Conservation (phyloP, 768 basidiomycete species). For the Russula compacta region DNA sequence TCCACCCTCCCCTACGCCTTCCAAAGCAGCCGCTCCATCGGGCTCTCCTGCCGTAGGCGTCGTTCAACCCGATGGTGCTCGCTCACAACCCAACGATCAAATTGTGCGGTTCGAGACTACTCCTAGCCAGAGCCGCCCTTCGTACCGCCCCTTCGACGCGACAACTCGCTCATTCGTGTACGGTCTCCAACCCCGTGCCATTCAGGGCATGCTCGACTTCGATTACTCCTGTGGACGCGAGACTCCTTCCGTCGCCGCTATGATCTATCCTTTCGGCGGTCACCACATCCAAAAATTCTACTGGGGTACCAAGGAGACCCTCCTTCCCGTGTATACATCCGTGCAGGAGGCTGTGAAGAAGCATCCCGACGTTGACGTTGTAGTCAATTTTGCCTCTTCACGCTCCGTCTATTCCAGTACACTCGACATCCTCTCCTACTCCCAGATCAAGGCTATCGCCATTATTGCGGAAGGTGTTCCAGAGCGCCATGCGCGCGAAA, state of each 20-base stretch:
- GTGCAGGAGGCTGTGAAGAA: constrained; percentile 87
- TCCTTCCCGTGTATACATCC: constrained; percentile 93
- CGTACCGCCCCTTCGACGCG: constrained; percentile 88
- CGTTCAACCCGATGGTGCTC: constrained; percentile 70
- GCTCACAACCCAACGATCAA: constrained; percentile 78
- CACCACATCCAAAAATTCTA: constrained; percentile 99
- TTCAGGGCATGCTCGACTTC: constrained; percentile 98
- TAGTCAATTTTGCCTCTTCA: constrained; percentile 95
- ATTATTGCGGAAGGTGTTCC: constrained; percentile 99
- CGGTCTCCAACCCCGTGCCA: constrained; percentile 97
- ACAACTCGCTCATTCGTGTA: constrained; percentile 95
- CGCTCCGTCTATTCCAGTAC: constrained; percentile 94
- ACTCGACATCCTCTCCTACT: constrained; percentile 75
- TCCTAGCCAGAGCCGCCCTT: constrained; percentile 45
- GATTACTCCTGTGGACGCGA: constrained; percentile 95
- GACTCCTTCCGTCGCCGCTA: constrained; percentile 90
- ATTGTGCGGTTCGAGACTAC: constrained; percentile 78
- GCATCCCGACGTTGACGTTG: constrained; percentile 93
- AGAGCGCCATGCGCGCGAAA: constrained; percentile 93
- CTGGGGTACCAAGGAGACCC: constrained; percentile 99
- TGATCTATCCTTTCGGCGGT: constrained; percentile 99
- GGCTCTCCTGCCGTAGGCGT: constrained; percentile 43
- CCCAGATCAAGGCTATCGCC: constrained; percentile 67
- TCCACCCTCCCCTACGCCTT: constrained; percentile 37
- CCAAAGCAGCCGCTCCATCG: constrained; percentile 31